These are phyloP conservation scores for Pseudozyma sp. DNA, from an alignment of 1,284 basidiomycete genomes.

Conservation along the genomic window DNA sequence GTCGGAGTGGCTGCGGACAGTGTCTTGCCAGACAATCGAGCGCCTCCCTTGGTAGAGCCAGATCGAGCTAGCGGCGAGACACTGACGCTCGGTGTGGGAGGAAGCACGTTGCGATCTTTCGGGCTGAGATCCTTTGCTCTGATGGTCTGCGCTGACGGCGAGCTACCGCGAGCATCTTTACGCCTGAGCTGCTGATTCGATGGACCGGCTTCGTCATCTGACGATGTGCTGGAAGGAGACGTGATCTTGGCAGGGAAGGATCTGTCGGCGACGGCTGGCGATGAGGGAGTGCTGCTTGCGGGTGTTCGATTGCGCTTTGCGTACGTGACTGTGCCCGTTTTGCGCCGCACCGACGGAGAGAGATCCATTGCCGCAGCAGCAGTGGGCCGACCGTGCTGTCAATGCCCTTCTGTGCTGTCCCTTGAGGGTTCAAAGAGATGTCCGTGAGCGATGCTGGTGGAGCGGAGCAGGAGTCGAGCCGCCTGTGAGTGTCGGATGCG, in stretches of 20 bases:
- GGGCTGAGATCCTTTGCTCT: slow-evolving; percentile 6
- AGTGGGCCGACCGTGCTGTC: background rate
- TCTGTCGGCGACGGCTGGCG: slow-evolving; percentile 12
- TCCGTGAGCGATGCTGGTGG: background rate
- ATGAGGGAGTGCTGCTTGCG: slow-evolving; percentile 9
- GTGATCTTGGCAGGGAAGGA: background rate
- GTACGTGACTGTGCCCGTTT: slow-evolving; percentile 30
- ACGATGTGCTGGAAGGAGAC: slow-evolving; percentile 18
- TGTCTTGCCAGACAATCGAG: background rate
- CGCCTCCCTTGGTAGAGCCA: background rate
- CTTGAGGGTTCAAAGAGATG: background rate
- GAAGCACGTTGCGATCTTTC: background rate
- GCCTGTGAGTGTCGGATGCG: slow-evolving; percentile 3
- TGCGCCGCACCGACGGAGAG: slow-evolving; percentile 23
- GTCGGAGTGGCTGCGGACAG: slow-evolving; percentile 2
- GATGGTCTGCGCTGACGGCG: slow-evolving; percentile 9
- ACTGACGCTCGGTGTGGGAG: background rate
- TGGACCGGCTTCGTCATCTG: slow-evolving; percentile 21
- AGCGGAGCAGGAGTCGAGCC: background rate
- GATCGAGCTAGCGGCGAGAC: slow-evolving; percentile 3
- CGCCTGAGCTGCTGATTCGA: slow-evolving; percentile 4
- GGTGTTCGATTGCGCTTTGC: slow-evolving; percentile 24
- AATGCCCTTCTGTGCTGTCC: background rate
- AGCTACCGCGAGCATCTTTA: background rate
- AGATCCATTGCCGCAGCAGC: slow-evolving; percentile 22